phyloP scores from a whole-genome alignment of 306 rosid species.

The Begonia masoniana region DNA sequence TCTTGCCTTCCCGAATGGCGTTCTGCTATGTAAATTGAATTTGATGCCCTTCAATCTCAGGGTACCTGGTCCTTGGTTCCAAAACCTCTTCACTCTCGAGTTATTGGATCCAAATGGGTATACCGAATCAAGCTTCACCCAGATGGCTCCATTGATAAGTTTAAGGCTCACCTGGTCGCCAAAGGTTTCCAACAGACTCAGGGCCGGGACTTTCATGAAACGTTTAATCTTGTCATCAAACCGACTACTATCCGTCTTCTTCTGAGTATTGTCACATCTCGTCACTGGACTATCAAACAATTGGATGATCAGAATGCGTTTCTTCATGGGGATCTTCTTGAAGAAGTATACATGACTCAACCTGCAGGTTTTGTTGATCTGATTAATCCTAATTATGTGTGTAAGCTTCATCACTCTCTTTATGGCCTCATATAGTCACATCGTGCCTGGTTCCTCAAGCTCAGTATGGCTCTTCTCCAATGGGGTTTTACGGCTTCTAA shows the following conservation, averaged over 20 bases:
- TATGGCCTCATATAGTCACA: background rate
- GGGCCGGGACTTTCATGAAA: background rate
- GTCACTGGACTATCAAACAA: background rate
- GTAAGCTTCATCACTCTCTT: too few relatives aligned
- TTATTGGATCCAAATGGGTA: conserved; percentile 14
- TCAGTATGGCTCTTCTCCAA: too few relatives aligned
- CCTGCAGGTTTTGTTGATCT: background rate
- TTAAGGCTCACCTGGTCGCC: background rate
- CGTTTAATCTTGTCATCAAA: background rate
- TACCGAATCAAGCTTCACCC: background rate
- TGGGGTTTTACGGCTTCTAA: too few relatives aligned
- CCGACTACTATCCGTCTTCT: background rate
- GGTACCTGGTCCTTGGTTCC: too few relatives aligned
- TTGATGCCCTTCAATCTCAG: too few relatives aligned
- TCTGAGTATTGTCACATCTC: background rate
- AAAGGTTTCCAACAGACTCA: background rate
- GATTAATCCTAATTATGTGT: background rate
- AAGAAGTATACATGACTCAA: background rate
- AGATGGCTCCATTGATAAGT: background rate
- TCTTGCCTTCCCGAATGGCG: too few relatives aligned
- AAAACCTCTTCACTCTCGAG: too few relatives aligned
- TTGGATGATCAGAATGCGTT: background rate
- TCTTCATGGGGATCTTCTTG: background rate
- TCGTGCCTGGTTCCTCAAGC: background rate
- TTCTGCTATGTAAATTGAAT: too few relatives aligned